Evolutionary conservation across 2,329 filamentous ascomycete genomes (phyloP), one percentile per base, ranked within the genome.

Genomic region (Cyclaneusma minus): DNA sequence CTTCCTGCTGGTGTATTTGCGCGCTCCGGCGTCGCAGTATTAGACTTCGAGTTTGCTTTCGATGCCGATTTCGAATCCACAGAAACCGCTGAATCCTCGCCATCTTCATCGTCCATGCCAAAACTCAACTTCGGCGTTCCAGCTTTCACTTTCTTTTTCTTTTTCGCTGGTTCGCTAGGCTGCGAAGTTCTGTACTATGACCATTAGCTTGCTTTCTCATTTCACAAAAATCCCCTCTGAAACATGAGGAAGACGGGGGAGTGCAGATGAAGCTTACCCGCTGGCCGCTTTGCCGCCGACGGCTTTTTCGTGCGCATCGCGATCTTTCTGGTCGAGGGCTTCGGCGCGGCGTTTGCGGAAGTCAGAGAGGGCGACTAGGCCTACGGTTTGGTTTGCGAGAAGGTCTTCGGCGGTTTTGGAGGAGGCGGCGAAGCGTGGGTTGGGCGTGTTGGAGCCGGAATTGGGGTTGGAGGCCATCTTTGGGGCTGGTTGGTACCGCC

Each of bases 321-420:
- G 70, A 45, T 89, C 82, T 45, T 89, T 87, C 47, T 82, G 75
- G 50, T 94, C 87, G 24, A 93, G 60, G n/a, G 85, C 82, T 52
- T 94, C 83, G 40, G 84, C 85, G 51, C 87, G 82, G 32, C 89
- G 75, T 57, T 98, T 95, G 52, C 87, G 83, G 51, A 92, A 95
- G 48, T 95, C 89, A 37, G 81, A 83, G 22, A 94, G 73, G 31
- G 81, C 71, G 28, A 95, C 87, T 3, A 98, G 73, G 21, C 89
- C 89, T 38, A 94, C 84, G 0, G 47, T 49, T 25, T 49, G 45
- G 6, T 38, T 46, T 13, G 39, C 40, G 13, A 49, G 45, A 5
- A 49, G 35, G 27, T 49, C 47, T 34, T 49, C 47, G 6, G 43
- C 44, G 9, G 27, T 29, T 26, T 43, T 44, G 13, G 35, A 33